phyloP scores from a whole-genome alignment of 192 early-diverging fungal genomes.

The Rhizoclosmatium globosum region DNA sequence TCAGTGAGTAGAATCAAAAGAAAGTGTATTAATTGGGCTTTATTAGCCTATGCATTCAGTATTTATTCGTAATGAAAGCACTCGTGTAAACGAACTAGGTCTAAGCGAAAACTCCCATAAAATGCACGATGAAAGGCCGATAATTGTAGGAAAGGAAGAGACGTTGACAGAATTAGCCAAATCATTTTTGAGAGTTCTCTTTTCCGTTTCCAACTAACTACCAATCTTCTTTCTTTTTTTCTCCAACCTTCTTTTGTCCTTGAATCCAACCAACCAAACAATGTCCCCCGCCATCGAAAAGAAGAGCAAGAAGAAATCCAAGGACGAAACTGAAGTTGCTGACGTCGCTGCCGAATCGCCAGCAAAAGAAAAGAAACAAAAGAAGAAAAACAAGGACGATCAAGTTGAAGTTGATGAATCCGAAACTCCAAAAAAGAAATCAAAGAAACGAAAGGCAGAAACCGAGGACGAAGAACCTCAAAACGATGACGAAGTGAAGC shows the following conservation, averaged over 20 bases:
- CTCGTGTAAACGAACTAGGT: no score
- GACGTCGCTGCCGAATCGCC: slow-evolving; percentile 34
- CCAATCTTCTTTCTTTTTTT: no score
- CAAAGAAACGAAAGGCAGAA: slow-evolving; percentile 26
- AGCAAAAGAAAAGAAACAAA: slow-evolving; percentile 54
- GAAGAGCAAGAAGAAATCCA: slow-evolving; percentile 49
- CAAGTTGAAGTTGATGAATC: slow-evolving; percentile 27
- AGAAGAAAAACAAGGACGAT: slow-evolving; percentile 58
- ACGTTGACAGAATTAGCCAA: no score
- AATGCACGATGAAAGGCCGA: no score
- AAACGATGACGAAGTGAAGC: background rate
- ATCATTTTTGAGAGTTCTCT: no score
- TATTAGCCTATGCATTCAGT: no score
- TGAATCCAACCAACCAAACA: background rate
- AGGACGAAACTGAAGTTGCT: slow-evolving; percentile 40
- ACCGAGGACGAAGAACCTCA: slow-evolving; percentile 18
- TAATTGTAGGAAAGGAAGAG: no score
- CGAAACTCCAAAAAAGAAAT: background rate
- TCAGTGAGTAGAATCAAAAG: no score
- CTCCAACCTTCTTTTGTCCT: background rate
- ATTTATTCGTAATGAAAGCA: no score
- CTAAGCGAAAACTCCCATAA: no score
- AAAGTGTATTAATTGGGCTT: no score
- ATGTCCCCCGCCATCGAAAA: slow-evolving; percentile 33
- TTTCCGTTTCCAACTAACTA: no score